These are phyloP conservation scores for Diaporthe amygdali DNA, from an alignment of 2,329 filamentous ascomycete genomes.

Conservation along the genomic window DNA sequence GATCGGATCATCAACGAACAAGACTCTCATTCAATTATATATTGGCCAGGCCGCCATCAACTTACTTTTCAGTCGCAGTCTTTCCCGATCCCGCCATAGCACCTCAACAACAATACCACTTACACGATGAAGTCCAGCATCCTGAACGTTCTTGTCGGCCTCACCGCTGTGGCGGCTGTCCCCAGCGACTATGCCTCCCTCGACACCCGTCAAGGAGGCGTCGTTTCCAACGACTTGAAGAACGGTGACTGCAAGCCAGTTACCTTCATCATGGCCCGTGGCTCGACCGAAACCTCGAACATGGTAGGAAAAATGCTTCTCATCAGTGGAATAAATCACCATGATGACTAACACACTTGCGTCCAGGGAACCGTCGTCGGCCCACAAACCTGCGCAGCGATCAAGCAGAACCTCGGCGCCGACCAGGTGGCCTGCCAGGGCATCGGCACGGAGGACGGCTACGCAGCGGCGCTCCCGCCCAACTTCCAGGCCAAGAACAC, in stretches of 20 bases:
- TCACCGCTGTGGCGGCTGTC: conserved; percentile 16
- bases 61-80: background rate
- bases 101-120: background rate
- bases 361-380: conserved; percentile 36
- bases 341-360: background rate
- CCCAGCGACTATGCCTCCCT: conserved; percentile 15
- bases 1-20: background rate
- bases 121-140: conserved; percentile 23
- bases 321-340: background rate
- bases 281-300: conserved; percentile 39
- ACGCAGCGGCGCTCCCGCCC: conserved; percentile 34
- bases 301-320: conserved; percentile 31
- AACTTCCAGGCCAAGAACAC: conserved; percentile 38
- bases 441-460: conserved; percentile 35
- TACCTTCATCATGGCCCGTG: conserved; percentile 42
- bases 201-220: conserved; percentile 18
- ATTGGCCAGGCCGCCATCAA: background rate
- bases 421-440: conserved; percentile 39
- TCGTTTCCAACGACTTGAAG: conserved; percentile 25
- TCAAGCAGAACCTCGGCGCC: conserved; percentile 33
- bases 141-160: conserved; percentile 15
- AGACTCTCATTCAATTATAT: background rate
- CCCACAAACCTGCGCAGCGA: conserved; percentile 33
- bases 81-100: background rate
- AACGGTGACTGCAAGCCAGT: conserved; percentile 33